Conservation (phyloP, 768 basidiomycete genomes). For the Austroboletus eburneus region DNA sequence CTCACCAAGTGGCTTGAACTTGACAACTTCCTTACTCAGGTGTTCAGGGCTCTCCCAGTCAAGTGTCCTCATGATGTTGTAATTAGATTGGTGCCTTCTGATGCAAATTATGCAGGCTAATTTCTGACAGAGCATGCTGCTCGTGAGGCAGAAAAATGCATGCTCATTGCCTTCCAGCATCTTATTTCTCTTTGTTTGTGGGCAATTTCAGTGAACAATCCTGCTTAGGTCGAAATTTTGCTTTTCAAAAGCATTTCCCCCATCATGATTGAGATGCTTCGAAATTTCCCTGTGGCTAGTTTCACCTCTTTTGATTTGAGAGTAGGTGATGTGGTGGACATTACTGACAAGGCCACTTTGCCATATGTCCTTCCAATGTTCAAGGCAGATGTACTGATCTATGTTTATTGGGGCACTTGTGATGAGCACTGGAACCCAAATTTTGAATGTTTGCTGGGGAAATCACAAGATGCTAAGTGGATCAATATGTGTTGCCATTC, state of each 20-base stretch:
- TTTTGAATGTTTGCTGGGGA: too few relatives aligned
- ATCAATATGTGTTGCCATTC: not conserved
- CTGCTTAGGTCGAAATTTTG: not conserved
- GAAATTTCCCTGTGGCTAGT: not conserved
- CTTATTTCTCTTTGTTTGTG: not conserved
- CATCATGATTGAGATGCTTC: not conserved
- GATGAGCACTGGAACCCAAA: too few relatives aligned
- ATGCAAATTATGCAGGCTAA: not conserved
- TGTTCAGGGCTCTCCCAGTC: too few relatives aligned
- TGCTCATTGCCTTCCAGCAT: not conserved
- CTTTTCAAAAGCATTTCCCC: not conserved
- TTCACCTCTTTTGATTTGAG: not conserved
- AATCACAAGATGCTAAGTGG: conserved; percentile 1
- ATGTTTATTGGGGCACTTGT: too few relatives aligned
- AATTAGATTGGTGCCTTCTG: not conserved
- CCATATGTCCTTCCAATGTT: too few relatives aligned
- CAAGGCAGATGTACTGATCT: too few relatives aligned
- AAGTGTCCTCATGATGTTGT: not conserved
- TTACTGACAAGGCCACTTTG: too few relatives aligned
- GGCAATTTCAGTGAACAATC: not conserved
- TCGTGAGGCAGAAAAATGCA: not conserved
- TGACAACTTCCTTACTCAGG: too few relatives aligned
- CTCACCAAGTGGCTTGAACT: too few relatives aligned
- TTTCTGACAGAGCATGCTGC: not conserved
- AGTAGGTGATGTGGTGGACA: too few relatives aligned